A percentile compares a stretch with the other conserved stretches of the same genome.
These are phyloP conservation scores for Cucurbitaria berberidis DNA, from an alignment of 2,329 filamentous ascomycete genomes.

Conservation along the genomic window DNA sequence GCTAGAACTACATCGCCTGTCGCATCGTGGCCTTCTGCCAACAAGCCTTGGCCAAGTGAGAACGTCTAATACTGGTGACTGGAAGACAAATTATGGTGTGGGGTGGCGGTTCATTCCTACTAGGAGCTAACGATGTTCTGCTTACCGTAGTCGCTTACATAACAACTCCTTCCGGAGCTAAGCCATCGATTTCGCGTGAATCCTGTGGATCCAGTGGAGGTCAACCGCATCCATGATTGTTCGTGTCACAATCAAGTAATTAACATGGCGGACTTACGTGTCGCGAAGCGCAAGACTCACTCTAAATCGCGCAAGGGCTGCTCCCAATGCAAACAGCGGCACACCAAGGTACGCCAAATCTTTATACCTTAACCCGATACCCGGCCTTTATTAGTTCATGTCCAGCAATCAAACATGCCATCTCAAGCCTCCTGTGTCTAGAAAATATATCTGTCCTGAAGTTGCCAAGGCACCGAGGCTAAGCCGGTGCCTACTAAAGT, in stretches of 20 bases:
- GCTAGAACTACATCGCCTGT: not conserved
- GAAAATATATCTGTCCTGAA: not conserved
- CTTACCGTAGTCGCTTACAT: slow-evolving; percentile 10
- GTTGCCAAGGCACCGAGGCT: not conserved
- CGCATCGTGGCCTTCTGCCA: not conserved
- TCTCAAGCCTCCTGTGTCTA: not conserved
- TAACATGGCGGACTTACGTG: slow-evolving; percentile 26
- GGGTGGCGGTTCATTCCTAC: not conserved
- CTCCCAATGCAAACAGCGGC: slow-evolving; percentile 40
- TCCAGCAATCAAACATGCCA: not conserved
- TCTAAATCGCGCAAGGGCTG: slow-evolving; percentile 42
- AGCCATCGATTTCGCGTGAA: not conserved
- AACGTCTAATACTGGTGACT: no score
- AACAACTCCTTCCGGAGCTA: slow-evolving; percentile 4
- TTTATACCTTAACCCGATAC: not conserved
- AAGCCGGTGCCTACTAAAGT: not conserved
- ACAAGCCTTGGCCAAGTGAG: no score
- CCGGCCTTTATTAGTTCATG: not conserved
- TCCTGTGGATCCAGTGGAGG: not conserved
- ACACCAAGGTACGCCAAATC: slow-evolving; percentile 35
- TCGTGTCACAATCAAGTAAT: not conserved
- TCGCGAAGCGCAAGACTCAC: slow-evolving; percentile 39
- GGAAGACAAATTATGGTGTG: not conserved
- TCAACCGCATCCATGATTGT: not conserved
- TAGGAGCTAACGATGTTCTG: not conserved